Conservation (phyloP, 2,329 filamentous ascomycete genomes). For the Ilyonectria destructans region DNA sequence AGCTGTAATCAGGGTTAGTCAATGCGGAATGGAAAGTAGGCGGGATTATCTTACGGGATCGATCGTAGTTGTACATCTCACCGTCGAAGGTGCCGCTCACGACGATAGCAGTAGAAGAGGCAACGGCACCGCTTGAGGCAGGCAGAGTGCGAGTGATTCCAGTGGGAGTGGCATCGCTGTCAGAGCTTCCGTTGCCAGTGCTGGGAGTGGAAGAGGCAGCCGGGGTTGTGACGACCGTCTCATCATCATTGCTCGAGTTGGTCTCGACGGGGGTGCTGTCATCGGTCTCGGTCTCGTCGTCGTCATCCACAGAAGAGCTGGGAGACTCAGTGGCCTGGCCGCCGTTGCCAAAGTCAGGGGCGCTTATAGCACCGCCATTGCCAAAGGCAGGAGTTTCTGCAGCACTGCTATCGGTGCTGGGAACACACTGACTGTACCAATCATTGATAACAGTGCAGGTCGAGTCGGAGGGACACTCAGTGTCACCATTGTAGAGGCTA, state of each 20-base stretch:
- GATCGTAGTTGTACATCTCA: slow-evolving; percentile 42
- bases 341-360: slow-evolving; percentile 14
- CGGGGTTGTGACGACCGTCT: neutral
- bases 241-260: slow-evolving; percentile 16
- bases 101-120: slow-evolving; percentile 39
- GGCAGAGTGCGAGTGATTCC: slow-evolving; percentile 43
- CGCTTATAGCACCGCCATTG: neutral
- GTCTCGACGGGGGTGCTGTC: neutral
- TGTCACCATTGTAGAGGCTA: slow-evolving; percentile 33
- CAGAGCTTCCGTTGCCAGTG: slow-evolving; percentile 11
- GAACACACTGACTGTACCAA: slow-evolving; percentile 45
- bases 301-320: slow-evolving; percentile 8
- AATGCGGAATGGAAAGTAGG: neutral
- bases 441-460: slow-evolving; percentile 38
- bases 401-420: slow-evolving; percentile 12
- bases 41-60: slow-evolving; percentile 40
- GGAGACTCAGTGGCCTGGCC: slow-evolving; percentile 9
- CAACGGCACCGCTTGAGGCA: slow-evolving; percentile 37
- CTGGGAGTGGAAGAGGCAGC: slow-evolving; percentile 9
- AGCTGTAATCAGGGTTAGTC: neutral
- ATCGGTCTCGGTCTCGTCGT: slow-evolving; percentile 1
- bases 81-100: slow-evolving; percentile 43
- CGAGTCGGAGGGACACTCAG: slow-evolving; percentile 37
- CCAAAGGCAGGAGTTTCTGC: slow-evolving; percentile 17
- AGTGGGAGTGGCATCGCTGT: slow-evolving; percentile 29